These are phyloP conservation scores for Grosmannia clavigera DNA, from an alignment of 2,329 filamentous ascomycete species.

Conservation along the genomic window DNA sequence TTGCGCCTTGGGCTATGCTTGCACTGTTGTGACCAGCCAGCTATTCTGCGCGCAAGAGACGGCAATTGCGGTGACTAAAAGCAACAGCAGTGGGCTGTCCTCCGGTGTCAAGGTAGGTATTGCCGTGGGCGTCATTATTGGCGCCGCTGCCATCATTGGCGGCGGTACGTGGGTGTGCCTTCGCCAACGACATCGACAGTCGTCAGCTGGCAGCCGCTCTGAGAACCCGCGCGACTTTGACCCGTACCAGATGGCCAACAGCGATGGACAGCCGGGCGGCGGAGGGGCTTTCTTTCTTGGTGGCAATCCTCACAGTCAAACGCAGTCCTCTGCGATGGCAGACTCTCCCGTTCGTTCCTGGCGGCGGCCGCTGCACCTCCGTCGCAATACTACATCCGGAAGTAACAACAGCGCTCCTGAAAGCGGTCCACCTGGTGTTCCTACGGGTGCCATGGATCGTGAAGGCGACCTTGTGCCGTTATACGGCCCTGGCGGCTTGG, in stretches of 20 bases:
- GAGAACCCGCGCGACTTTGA: neutral
- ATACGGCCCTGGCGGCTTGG: too few relatives aligned
- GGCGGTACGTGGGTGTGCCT: conserved; percentile 35
- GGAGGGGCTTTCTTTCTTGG: neutral
- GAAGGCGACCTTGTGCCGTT: neutral
- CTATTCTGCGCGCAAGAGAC: conserved; percentile 27
- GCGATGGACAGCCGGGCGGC: neutral
- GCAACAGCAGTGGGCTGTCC: conserved; percentile 22
- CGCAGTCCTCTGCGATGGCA: neutral
- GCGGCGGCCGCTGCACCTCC: conserved; percentile 1
- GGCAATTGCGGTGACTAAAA: neutral
- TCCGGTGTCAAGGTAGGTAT: conserved; percentile 43
- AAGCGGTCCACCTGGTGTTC: neutral
- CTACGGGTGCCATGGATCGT: neutral
- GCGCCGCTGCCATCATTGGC: conserved; percentile 28
- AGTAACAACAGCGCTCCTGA: conserved; percentile 1
- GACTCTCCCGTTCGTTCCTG: conserved; percentile 1
- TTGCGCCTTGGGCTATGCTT: conserved; percentile 31
- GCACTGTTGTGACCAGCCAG: conserved; percentile 24
- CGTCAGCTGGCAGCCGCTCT: neutral
- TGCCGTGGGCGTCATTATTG: conserved; percentile 38
- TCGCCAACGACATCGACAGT: conserved; percentile 10
- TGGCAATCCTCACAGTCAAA: neutral
- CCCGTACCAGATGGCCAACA: neutral
- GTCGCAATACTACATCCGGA: conserved; percentile 6